These are phyloP conservation scores for Bretschneidera sinensis DNA, from an alignment of 345 rosid species.

Conservation along the genomic window DNA sequence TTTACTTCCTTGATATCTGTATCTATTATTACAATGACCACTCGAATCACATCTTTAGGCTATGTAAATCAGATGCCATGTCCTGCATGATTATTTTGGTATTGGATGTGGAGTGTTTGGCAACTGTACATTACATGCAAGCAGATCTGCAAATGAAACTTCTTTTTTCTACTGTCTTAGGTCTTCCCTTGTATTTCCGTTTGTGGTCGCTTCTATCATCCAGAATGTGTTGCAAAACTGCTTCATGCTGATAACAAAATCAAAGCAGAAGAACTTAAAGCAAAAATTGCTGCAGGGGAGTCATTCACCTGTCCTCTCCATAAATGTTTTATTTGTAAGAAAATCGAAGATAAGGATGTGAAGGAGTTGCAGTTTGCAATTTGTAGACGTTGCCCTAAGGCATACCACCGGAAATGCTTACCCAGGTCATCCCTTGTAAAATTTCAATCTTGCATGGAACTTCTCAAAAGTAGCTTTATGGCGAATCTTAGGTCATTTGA, in stretches of 20 bases:
- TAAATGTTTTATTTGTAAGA: slow-evolving; percentile 49
- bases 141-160: background rate
- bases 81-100: too few relatives aligned
- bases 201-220: slow-evolving; percentile 77
- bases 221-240: slow-evolving; percentile 54
- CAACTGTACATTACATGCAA: background rate
- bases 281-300: slow-evolving; percentile 46
- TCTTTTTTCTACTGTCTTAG: slow-evolving; percentile 23
- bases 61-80: too few relatives aligned
- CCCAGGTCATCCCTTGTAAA: slow-evolving; percentile 42
- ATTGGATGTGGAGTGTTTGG: too few relatives aligned
- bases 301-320: slow-evolving; percentile 62
- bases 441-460: too few relatives aligned
- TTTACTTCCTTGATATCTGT: too few relatives aligned
- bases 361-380: slow-evolving; percentile 50
- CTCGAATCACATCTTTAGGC: too few relatives aligned
- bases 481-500: background rate
- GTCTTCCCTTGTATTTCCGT: slow-evolving; percentile 64
- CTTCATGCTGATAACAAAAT: slow-evolving; percentile 32
- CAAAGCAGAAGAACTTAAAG: slow-evolving; percentile 29
- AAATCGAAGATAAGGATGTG: slow-evolving; percentile 38
- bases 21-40: too few relatives aligned
- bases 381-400: slow-evolving; percentile 75
- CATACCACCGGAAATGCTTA: slow-evolving; percentile 67
- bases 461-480: slow-evolving; percentile 8